These are phyloP conservation scores for Fusarium concolor DNA, from an alignment of 2,329 filamentous ascomycete genomes.

Conservation along the genomic window DNA sequence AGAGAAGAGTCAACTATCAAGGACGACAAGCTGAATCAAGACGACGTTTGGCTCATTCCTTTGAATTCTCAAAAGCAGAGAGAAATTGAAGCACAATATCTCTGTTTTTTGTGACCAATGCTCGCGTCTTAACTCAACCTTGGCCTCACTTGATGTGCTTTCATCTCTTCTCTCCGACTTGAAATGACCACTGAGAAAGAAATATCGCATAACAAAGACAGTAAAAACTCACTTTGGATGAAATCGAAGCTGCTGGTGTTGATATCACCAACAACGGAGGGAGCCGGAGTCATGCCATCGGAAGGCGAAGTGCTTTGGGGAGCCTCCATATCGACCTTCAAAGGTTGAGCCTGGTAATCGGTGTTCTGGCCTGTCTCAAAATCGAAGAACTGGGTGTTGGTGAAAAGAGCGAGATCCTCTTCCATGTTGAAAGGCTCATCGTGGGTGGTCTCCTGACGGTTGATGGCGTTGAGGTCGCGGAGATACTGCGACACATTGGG, in stretches of 20 bases:
- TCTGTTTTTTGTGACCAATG: slow-evolving; percentile 2
- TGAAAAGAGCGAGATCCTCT: slow-evolving; percentile 81
- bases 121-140: not conserved
- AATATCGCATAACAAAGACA: not conserved
- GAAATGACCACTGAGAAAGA: not conserved
- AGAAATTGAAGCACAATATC: not conserved
- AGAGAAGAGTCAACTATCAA: slow-evolving; percentile 10
- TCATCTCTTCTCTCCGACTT: not conserved
- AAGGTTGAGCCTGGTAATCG: slow-evolving; percentile 64
- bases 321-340: slow-evolving; percentile 56
- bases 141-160: not conserved
- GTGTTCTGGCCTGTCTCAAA: slow-evolving; percentile 74
- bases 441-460: slow-evolving; percentile 65
- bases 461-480: slow-evolving; percentile 82
- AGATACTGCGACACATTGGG: slow-evolving; percentile 93
- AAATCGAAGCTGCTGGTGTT: slow-evolving; percentile 59
- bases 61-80: not conserved
- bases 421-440: slow-evolving; percentile 74
- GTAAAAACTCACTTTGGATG: slow-evolving; percentile 59
- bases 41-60: not conserved
- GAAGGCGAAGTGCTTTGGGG: slow-evolving; percentile 50
- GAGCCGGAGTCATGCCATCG: slow-evolving; percentile 55
- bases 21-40: slow-evolving; percentile 9
- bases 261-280: slow-evolving; percentile 60
- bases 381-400: slow-evolving; percentile 85